Percentiles rank a stretch among this genome's conserved stretches.
phyloP scores from a whole-genome alignment of 1,139 yeast species.

The Sugiyamaella pinicola region DNA sequence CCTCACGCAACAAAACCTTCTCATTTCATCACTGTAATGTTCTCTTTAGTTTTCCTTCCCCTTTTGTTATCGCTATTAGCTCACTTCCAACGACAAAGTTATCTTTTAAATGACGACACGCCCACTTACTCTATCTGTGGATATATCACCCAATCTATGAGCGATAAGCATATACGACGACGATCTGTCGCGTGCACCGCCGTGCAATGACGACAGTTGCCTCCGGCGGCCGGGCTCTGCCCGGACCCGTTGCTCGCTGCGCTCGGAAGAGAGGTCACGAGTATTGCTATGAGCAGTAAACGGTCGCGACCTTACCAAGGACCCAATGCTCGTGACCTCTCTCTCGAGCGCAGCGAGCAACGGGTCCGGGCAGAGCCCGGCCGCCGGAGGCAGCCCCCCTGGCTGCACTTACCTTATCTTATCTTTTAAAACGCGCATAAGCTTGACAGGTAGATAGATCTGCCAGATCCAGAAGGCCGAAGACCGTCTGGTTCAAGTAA shows the following conservation, averaged over 20 bases:
- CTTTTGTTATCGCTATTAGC: neutral
- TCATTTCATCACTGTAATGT: too few species aligned
- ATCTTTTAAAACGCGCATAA: slow-evolving; percentile 7
- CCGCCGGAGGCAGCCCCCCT: neutral
- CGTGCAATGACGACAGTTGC: neutral
- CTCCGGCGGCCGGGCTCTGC: too few species aligned
- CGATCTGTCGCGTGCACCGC: slow-evolving; percentile 2
- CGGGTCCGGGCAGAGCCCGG: too few species aligned
- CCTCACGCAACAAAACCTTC: too few species aligned
- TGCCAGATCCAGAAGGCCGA: neutral
- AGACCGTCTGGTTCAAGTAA: slow-evolving; percentile 6
- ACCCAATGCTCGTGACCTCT: too few species aligned
- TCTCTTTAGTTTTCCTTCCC: neutral
- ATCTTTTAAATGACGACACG: neutral
- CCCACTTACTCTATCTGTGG: slow-evolving; percentile 1
- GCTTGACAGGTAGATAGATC: neutral
- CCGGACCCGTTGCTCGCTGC: too few species aligned
- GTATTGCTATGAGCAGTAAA: too few species aligned
- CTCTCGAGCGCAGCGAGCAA: too few species aligned
- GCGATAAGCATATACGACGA: neutral
- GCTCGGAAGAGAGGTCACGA: too few species aligned
- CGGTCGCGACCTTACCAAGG: too few species aligned
- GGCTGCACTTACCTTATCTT: slow-evolving; percentile 13
- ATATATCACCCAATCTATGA: neutral
- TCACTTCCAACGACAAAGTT: neutral